Conservation (phyloP, 306 rosid species). For the Prunus padus region DNA sequence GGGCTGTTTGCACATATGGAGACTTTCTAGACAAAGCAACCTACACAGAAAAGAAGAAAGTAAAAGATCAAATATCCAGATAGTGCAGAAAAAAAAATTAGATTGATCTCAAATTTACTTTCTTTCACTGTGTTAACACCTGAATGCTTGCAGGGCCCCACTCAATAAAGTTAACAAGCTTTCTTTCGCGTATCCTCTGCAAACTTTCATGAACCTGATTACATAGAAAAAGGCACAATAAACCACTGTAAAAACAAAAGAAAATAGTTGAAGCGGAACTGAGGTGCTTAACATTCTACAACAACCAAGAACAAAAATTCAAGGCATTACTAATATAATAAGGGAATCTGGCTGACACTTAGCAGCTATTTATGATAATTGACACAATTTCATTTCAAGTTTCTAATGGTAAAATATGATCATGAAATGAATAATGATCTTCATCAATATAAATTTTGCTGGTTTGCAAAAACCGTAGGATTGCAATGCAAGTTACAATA, state of each 20-base stretch:
- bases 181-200: slow-evolving; percentile 99
- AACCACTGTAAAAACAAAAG: background rate
- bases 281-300: background rate
- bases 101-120: slow-evolving; percentile 17
- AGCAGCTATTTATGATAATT: background rate
- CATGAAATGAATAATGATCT: background rate
- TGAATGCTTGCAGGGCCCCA: slow-evolving; percentile 99
- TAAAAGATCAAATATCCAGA: slow-evolving; percentile 14
- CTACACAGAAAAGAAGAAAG: slow-evolving; percentile 33
- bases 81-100: slow-evolving; percentile 4
- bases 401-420: too few species aligned
- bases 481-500: background rate
- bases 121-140: slow-evolving; percentile 42
- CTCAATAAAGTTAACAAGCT: slow-evolving; percentile 94
- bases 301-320: background rate
- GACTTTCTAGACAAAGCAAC: slow-evolving; percentile 98
- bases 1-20: slow-evolving; percentile 96
- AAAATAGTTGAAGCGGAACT: background rate
- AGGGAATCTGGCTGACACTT: background rate
- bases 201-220: slow-evolving; percentile 95
- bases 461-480: background rate
- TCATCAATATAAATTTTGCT: background rate
- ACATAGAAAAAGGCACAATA: slow-evolving; percentile 12
- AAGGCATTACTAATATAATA: background rate
- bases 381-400: background rate